A percentile compares a stretch with the other conserved stretches of the same genome.
Conservation (phyloP, 768 basidiomycete genomes). For the Gymnopilus junonius region DNA sequence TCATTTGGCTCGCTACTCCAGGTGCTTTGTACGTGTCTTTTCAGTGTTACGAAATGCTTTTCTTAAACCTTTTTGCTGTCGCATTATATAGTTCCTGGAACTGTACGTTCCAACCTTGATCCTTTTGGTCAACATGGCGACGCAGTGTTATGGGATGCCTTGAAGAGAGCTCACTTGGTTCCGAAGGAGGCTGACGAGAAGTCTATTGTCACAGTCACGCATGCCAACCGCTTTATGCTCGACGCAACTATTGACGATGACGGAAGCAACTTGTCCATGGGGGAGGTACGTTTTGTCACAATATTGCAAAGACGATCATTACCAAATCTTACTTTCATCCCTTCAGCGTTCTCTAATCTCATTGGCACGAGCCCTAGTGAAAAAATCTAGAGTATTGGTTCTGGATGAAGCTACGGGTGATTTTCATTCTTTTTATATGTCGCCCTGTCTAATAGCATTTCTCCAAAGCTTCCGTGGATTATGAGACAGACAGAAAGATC, state of each 20-base stretch:
- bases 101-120: constrained; percentile 84
- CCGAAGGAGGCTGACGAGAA: constrained; percentile 42
- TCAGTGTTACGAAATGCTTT: neutral
- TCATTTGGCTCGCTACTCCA: constrained; percentile 16
- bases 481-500: constrained; percentile 87
- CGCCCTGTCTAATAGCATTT: neutral
- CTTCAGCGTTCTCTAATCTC: constrained; percentile 77
- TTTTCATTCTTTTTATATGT: neutral
- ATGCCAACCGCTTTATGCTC: constrained; percentile 67
- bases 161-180: constrained; percentile 83
- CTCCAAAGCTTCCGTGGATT: constrained; percentile 72
- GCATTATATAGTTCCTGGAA: constrained; percentile 81
- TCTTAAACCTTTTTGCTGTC: too few relatives aligned
- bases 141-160: constrained; percentile 81
- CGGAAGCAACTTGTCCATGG: constrained; percentile 80
- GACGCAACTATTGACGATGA: constrained; percentile 86
- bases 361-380: constrained; percentile 86
- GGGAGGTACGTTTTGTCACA: constrained; percentile 41
- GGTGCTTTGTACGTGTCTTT: constrained; percentile 46
- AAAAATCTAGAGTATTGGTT: constrained; percentile 80
- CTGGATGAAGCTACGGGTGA: constrained; percentile 87
- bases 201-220: constrained; percentile 42
- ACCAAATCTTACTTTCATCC: neutral
- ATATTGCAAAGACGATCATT: neutral
- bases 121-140: constrained; percentile 85